Conservation (phyloP, 768 basidiomycete species). For the Clitopilus hobsonii region DNA sequence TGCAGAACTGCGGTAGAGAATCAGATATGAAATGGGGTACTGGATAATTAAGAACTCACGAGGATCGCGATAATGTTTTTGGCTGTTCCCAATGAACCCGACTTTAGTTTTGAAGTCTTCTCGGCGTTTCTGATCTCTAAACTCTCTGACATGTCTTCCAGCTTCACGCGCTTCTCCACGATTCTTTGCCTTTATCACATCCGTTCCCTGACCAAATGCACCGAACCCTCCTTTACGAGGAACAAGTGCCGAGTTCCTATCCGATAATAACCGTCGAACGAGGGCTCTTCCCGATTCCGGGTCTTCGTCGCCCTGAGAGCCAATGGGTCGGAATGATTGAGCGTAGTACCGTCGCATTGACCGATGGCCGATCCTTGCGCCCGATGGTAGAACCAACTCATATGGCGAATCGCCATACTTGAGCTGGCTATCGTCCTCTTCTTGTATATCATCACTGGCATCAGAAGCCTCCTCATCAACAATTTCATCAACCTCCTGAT, state of each 20-base stretch:
- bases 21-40: not conserved
- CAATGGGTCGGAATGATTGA: slow-evolving; percentile 58
- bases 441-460: slow-evolving; percentile 36
- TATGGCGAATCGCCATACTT: slow-evolving; percentile 76
- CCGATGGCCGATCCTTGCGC: slow-evolving; percentile 88
- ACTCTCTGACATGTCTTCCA: slow-evolving; percentile 78
- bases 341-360: slow-evolving; percentile 82
- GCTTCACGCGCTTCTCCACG: slow-evolving; percentile 94
- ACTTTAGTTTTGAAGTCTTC: slow-evolving; percentile 86
- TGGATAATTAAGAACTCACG: slow-evolving; percentile 31
- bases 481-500: slow-evolving; percentile 40
- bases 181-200: slow-evolving; percentile 88
- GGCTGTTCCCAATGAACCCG: slow-evolving; percentile 74
- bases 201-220: slow-evolving; percentile 75
- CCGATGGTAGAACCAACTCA: slow-evolving; percentile 92
- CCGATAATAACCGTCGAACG: slow-evolving; percentile 72
- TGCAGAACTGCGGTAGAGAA: not conserved
- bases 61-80: slow-evolving; percentile 86
- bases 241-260: slow-evolving; percentile 82
- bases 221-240: slow-evolving; percentile 84
- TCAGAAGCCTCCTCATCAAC: slow-evolving; percentile 32
- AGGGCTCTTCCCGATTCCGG: slow-evolving; percentile 71
- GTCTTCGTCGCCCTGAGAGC: slow-evolving; percentile 42
- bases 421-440: slow-evolving; percentile 50
- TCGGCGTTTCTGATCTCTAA: slow-evolving; percentile 71